These are phyloP conservation scores for Geranium incanum DNA, from an alignment of 441 rosid species.

Conservation along the genomic window DNA sequence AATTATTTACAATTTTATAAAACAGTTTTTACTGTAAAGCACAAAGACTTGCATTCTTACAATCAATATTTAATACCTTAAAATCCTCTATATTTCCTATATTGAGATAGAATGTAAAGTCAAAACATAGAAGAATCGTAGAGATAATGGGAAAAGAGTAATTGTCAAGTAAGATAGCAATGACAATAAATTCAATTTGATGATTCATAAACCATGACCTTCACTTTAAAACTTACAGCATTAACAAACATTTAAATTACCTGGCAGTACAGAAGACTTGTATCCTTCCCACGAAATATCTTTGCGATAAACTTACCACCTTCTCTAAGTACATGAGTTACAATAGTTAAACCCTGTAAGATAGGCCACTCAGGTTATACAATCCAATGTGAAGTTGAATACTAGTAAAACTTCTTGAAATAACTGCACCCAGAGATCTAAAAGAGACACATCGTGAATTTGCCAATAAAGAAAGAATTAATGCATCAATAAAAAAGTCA, in stretches of 20 bases:
- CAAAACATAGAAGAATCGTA: not conserved
- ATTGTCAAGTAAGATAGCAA: not conserved
- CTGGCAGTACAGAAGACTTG: conserved; percentile 91
- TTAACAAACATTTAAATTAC: conserved; percentile 29
- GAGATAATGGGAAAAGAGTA: not conserved
- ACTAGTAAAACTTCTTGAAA: not conserved
- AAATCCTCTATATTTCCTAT: too few relatives aligned
- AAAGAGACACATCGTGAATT: not conserved
- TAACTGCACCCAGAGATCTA: not conserved
- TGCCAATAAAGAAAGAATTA: not conserved
- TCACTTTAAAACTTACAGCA: not conserved
- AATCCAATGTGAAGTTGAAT: not conserved
- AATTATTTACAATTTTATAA: not conserved
- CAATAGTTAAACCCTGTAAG: conserved; percentile 81
- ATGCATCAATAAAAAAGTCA: not conserved
- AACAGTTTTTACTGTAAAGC: not conserved
- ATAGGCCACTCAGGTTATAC: conserved; percentile 11
- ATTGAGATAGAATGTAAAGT: not conserved
- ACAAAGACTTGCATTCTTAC: not conserved
- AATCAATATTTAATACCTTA: not conserved
- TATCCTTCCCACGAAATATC: conserved; percentile 97
- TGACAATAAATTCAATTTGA: not conserved
- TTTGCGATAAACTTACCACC: conserved; percentile 89
- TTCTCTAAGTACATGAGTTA: conserved; percentile 73
- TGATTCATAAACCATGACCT: conserved; percentile 4